Evolutionary conservation across 805 yeast genomes (phyloP), one percentile per base, ranked within the genome.

Genomic region (Candida succiphila): DNA sequence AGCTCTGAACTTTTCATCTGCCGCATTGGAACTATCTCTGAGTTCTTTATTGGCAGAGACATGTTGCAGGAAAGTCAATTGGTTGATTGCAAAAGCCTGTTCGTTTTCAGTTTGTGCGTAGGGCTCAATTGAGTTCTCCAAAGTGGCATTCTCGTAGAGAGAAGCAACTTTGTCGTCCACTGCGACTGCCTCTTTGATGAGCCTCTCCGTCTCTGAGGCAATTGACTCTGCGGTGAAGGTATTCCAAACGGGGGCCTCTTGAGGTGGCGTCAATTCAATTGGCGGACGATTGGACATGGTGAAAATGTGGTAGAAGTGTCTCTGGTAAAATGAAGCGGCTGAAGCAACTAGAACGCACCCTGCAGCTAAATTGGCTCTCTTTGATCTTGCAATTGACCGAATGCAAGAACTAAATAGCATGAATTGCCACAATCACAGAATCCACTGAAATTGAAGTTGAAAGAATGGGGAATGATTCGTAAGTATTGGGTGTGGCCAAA

Each of bases 21-120:
- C 78, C 38, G 69, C 60, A 29, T 67, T 67, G 3, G 88, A 75
- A 4, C 86, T 84, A 41, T 80, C 84, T 47, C 95, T 68, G 22
- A 81, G 49, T n/a, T 58, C 73, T 46, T 76, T 72, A 41, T 69
- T 65, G 16, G 74, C 46, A 3, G 88, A 78, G 9, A 85, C 88
- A 43, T 79, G 78, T 53, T 77, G 85, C 47, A 75, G 78, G 49
- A 85, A 84, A 15, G 78, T 61, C 44, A 82, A 54, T 43, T 68
- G 78, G 44, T 67, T 69, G 19, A 61, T 60, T 6, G 65, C 33
- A 5, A 66, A 65, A 8, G 62, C 54, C 28, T 65, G 61, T 18
- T 55, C 56, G 48, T 81, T 76, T 40, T 73, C 75, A 34, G 65
- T 54, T 25, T 62, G 52, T 17, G 76, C 71, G 37, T 59, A 63